These are phyloP conservation scores for Lichtheimia ramosa DNA, from an alignment of 371 early-diverging fungal species.

Conservation along the genomic window DNA sequence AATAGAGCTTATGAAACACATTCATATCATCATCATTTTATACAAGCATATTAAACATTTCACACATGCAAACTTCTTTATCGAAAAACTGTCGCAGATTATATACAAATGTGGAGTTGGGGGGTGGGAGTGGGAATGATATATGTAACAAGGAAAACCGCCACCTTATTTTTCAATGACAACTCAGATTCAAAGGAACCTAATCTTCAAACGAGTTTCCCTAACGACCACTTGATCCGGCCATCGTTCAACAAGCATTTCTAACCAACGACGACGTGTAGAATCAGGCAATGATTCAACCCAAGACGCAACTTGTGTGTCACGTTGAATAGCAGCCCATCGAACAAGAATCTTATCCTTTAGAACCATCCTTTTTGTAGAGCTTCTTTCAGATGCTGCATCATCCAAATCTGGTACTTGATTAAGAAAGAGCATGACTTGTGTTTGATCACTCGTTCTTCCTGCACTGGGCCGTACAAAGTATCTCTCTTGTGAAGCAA, in stretches of 20 bases:
- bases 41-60: too few species aligned
- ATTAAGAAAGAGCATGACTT: conserved; percentile 44
- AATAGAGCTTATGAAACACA: too few species aligned
- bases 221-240: conserved; percentile 44
- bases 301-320: conserved; percentile 37
- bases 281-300: conserved; percentile 25
- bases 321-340: conserved; percentile 43
- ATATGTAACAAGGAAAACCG: too few species aligned
- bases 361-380: conserved; percentile 7
- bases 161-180: too few species aligned
- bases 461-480: conserved; percentile 50
- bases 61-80: too few species aligned
- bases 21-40: too few species aligned
- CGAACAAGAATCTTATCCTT: conserved; percentile 45
- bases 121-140: too few species aligned
- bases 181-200: conserved; percentile 13
- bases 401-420: conserved; percentile 20
- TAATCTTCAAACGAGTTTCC: conserved; percentile 42
- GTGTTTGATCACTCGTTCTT: conserved; percentile 27
- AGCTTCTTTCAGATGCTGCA: background rate
- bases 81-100: too few species aligned
- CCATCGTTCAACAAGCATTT: conserved; percentile 46
- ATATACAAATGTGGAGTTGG: too few species aligned
- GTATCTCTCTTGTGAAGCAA: conserved; percentile 28
- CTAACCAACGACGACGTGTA: conserved; percentile 43